Evolutionary conservation across 2,329 filamentous ascomycete genomes (phyloP), one percentile per base, ranked within the genome.

Genomic region (Rhynchosporium secalis): DNA sequence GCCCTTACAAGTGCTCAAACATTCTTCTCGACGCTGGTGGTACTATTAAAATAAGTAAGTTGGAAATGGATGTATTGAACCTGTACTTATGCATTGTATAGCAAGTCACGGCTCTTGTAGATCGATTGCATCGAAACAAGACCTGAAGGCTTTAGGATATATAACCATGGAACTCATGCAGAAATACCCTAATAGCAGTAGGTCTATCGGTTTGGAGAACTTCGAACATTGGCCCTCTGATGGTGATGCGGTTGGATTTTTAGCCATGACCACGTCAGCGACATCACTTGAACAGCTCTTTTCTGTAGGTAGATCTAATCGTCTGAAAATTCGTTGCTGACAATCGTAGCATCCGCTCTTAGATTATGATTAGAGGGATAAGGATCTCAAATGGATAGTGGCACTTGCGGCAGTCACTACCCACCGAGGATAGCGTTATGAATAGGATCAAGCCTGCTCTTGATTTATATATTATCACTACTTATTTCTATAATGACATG

Each of bases 151-250:
- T 31, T 45, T 59, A 45, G 58, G 58, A 26, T 60, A 60, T 60
- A 28, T 60, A 54, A 54, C 38, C 28, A 60, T 60, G 38, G 36
- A 60, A 54, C 38, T 60, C 13, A 60, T 60, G 48, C 58, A 60
- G 20, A 60, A 60, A 60, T 60, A 60, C 29, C 47, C 46, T 38
- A 60, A 54, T 28, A 54, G 40, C 28, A 54, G 40, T 54, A 28
- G 48, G 48, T 52, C 48, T 45, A 60, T 60, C 13, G 58, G 58
- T 38, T 20, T 60, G 20, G 28, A 60, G 48, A 48, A 60, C 29
- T 60, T 60, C 29, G 28, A 45, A 41, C 38, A 54, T 28, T 60
- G 40, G 47, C 58, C 58, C n/a, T 60, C 48, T 7, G 38, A 60
- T 54, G 28, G 28, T 54, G 28, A 52, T 60, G 38, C 58, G 33